Conservation (phyloP, 2,329 filamentous ascomycete genomes). For the Aspergillus sp. region DNA sequence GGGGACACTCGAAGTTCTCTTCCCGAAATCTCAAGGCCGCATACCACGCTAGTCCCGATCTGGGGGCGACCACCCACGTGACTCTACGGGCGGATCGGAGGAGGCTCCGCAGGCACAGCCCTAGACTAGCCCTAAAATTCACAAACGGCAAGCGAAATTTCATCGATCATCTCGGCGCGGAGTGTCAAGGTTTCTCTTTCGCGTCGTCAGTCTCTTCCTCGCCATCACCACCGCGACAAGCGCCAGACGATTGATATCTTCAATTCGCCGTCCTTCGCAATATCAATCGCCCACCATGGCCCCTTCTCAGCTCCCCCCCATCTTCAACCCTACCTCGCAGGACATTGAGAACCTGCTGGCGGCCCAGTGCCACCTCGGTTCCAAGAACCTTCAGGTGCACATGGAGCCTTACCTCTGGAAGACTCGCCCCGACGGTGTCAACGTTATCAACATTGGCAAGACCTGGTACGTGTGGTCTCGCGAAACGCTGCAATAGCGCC, state of each 20-base stretch:
- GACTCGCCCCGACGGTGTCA: conserved; percentile 97
- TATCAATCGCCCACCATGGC: conserved; percentile 77
- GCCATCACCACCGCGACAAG: conserved; percentile 41
- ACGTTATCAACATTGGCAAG: conserved; percentile 99
- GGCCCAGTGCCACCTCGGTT: conserved; percentile 93
- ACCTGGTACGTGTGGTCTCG: conserved; percentile 73
- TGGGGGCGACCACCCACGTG: conserved; percentile 13
- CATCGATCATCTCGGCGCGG: conserved; percentile 25
- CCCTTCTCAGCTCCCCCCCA: conserved; percentile 86
- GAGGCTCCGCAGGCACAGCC: conserved; percentile 19
- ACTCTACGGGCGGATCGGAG: not conserved
- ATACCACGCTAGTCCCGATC: conserved; percentile 26
- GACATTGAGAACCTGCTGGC: conserved; percentile 99
- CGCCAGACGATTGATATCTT: conserved; percentile 48
- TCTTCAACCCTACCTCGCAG: conserved; percentile 95
- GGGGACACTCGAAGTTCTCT: conserved; percentile 9
- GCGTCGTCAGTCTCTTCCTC: conserved; percentile 29
- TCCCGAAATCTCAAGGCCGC: conserved; percentile 34
- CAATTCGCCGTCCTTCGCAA: conserved; percentile 34
- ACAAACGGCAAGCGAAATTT: conserved; percentile 42
- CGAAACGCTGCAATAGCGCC: not conserved
- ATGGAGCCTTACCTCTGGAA: conserved; percentile 99
- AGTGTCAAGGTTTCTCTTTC: conserved; percentile 27
- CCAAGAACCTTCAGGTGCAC: conserved; percentile 99
- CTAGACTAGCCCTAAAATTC: conserved; percentile 37